These are phyloP conservation scores for Ophiorrhiza pumila DNA, from an alignment of 257 asterid genomes.

Conservation along the genomic window DNA sequence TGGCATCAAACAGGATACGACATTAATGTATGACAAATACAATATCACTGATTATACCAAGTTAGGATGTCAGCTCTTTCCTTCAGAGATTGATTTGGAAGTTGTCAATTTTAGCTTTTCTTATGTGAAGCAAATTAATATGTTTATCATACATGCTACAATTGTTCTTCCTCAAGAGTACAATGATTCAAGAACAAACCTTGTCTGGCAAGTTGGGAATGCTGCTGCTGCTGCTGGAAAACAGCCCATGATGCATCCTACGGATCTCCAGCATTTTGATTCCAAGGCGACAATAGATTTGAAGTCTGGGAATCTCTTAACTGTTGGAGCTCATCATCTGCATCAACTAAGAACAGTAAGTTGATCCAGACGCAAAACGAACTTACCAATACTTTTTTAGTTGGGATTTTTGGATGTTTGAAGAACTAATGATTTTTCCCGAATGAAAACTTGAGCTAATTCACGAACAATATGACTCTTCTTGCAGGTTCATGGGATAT, in stretches of 20 bases:
- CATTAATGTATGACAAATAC: slow-evolving; percentile 20
- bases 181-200: slow-evolving; percentile 19
- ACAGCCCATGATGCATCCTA: slow-evolving; percentile 38
- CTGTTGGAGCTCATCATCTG: slow-evolving; percentile 15
- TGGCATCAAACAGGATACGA: slow-evolving; percentile 34
- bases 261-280: slow-evolving; percentile 30
- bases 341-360: slow-evolving; percentile 38
- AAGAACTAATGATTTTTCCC: neutral
- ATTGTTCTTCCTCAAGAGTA: slow-evolving; percentile 33
- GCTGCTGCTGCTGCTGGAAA: slow-evolving; percentile 14
- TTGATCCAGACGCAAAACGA: neutral
- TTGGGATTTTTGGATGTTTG: no score
- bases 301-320: neutral
- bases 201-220: slow-evolving; percentile 59
- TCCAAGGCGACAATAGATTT: slow-evolving; percentile 40
- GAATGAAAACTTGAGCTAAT: neutral
- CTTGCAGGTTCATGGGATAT: slow-evolving; percentile 53
- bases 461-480: neutral
- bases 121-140: neutral
- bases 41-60: slow-evolving; percentile 31
- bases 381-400: neutral
- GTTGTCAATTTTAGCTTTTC: slow-evolving; percentile 18
- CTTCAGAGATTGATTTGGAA: slow-evolving; percentile 27
- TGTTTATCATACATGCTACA: slow-evolving; percentile 35
- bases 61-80: slow-evolving; percentile 41